Evolutionary conservation across 2,329 filamentous ascomycete species (phyloP).

Genomic region (Fusarium citri): DNA sequence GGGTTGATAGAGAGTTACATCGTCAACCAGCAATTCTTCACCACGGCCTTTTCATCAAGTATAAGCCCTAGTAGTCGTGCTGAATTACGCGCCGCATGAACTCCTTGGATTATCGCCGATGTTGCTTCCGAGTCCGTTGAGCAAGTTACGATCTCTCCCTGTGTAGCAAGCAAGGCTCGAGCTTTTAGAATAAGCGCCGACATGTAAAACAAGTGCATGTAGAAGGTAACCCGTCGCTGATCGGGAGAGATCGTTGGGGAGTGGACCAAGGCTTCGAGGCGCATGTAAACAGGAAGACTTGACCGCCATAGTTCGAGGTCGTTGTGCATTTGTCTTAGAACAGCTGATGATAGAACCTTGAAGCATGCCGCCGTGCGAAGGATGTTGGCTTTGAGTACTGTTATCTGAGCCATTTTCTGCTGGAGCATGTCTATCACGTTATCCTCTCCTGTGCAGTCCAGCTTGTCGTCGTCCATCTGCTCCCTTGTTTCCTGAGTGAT

Average conservation of each 20-base stretch:
- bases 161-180: not conserved
- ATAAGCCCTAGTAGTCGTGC: not conserved
- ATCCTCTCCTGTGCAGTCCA: not conserved
- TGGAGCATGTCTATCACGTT: rapidly evolving
- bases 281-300: not conserved
- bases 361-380: not conserved
- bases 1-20: not conserved
- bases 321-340: not conserved
- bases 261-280: rapidly evolving
- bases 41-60: not conserved
- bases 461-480: rapidly evolving
- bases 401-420: not conserved
- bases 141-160: not conserved
- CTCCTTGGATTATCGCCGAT: rapidly evolving
- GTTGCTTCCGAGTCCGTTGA: not conserved
- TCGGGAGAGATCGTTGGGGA: not conserved
- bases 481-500: not conserved
- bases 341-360: rapidly evolving
- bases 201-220: not conserved
- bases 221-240: not conserved
- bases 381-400: not conserved
- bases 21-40: not conserved
- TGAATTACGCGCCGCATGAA: not conserved
- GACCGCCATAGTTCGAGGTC: not conserved
- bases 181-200: not conserved